Evolutionary conservation across 2,329 filamentous ascomycete species (phyloP), one percentile per base, ranked within the genome.

Genomic region (Didymella keratinophila): DNA sequence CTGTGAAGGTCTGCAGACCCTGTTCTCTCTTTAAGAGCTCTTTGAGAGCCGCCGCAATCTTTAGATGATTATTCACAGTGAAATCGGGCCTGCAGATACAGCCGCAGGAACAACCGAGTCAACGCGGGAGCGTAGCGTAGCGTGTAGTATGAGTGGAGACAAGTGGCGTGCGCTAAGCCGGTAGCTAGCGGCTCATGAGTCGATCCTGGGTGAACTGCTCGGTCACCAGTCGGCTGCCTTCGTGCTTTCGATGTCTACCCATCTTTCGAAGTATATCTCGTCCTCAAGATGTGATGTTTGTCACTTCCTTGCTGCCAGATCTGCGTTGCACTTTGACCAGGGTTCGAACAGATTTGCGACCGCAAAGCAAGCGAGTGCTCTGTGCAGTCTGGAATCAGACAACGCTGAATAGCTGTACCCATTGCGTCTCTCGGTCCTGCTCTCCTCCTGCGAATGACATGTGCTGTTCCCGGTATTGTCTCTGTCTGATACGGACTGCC

Each of bases 121-220:
- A 30, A 20, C 37, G 54, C 54, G 54, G 54, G 48, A 48, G 48
- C 54, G 43, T 52, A 52, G 54, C 43, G 48, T 52, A 14, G 41
- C 47, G 27, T 23, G n/a, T 21, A 21, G 18, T 39, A 18, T 4
- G 34, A 43, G 54, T 57, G 54, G 54, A 30, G 49, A 52, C 43
- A 20, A 21, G 54, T 57, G 48, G 54, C 54, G 43, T 39, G 27
- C 54, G 54, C 54, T 57, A 57, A 25, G 28, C 36, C 27, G 28
- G 42, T 37, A 36, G 28, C 54, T 57, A 57, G 43, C 43, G 48
- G 48, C 36, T 21, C 43, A 28, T 43, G 47, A 52, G 54, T 28
- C 47, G 48, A 48, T 52, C 48, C 32, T 36, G 18, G 47, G 43
- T 52, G 54, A 57, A 57, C 48, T 23, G 34, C 32, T 51, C 25